These are phyloP conservation scores for Tagetes erecta DNA, from an alignment of 129 eudicot genomes.

Conservation along the genomic window DNA sequence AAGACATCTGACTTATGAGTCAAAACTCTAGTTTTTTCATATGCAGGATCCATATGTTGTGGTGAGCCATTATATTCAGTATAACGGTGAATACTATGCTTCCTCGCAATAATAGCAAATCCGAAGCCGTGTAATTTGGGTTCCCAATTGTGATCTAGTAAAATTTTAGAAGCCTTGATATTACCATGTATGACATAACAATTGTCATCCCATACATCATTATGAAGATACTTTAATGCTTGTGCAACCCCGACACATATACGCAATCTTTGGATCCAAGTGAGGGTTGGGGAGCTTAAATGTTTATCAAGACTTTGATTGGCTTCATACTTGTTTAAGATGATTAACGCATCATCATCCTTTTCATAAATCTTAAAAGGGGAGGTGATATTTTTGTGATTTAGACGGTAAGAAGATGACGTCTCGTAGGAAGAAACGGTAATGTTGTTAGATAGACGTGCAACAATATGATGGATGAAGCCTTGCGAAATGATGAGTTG, in stretches of 20 bases:
- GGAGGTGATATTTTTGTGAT: slow-evolving; percentile 57
- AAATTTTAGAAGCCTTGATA: not conserved
- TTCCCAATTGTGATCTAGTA: not conserved
- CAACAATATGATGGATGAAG: no score
- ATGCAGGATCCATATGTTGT: not conserved
- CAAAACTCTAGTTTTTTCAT: not conserved
- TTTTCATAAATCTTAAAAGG: slow-evolving; percentile 46
- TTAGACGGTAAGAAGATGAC: slow-evolving; percentile 29
- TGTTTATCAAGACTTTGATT: not conserved
- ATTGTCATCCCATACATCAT: not conserved
- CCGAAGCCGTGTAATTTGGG: not conserved
- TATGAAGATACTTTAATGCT: not conserved
- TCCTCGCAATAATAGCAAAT: not conserved
- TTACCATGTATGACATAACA: not conserved
- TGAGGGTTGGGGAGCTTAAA: not conserved
- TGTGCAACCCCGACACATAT: not conserved
- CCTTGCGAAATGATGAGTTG: no score
- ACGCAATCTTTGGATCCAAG: not conserved
- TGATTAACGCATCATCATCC: not conserved
- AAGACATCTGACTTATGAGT: not conserved
- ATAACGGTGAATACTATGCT: not conserved
- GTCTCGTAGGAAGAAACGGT: no score
- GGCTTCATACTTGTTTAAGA: not conserved
- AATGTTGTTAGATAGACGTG: no score
- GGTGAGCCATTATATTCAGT: not conserved